Conservation (phyloP, 2,329 filamentous ascomycete species). For the Proliferodiscus dingleyae region DNA sequence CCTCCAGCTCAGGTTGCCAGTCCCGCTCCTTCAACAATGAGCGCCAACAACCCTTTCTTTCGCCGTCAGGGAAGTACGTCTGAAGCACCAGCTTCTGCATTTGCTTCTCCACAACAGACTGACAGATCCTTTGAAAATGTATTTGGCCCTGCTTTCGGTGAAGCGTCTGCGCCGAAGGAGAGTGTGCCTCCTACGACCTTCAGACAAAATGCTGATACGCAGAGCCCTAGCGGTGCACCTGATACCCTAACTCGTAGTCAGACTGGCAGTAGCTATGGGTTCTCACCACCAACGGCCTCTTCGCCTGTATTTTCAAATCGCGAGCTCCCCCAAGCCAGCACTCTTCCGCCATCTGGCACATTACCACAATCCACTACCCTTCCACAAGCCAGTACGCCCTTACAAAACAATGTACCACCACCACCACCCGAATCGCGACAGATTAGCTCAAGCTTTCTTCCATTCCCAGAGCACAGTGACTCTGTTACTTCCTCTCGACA, state of each 20-base stretch:
- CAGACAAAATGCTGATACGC: constrained; percentile 38
- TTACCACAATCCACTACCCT: background rate
- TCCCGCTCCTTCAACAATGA: constrained; percentile 63
- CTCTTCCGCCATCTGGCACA: constrained; percentile 23
- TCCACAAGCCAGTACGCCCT: constrained; percentile 45
- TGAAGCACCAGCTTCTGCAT: constrained; percentile 45
- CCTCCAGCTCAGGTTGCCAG: constrained; percentile 53
- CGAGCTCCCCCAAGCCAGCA: constrained; percentile 46
- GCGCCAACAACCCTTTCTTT: constrained; percentile 94
- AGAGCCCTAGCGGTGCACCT: constrained; percentile 22
- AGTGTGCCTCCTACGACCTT: constrained; percentile 54
- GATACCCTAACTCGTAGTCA: constrained; percentile 23
- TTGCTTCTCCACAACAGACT: constrained; percentile 39
- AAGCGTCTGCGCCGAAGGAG: constrained; percentile 37
- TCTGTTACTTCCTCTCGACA: constrained; percentile 74
- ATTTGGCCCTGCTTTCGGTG: constrained; percentile 65
- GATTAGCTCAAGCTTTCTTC: constrained; percentile 70
- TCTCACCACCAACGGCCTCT: constrained; percentile 37
- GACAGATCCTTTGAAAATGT: constrained; percentile 80
- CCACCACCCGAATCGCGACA: constrained; percentile 70
- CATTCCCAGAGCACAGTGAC: constrained; percentile 60
- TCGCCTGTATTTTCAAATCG: constrained; percentile 62
- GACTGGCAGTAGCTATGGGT: constrained; percentile 22
- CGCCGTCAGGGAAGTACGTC: constrained; percentile 58
- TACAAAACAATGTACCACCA: constrained; percentile 36